phyloP scores from a whole-genome alignment of 1,139 yeast genomes.

The Hansenula lynferdii region DNA sequence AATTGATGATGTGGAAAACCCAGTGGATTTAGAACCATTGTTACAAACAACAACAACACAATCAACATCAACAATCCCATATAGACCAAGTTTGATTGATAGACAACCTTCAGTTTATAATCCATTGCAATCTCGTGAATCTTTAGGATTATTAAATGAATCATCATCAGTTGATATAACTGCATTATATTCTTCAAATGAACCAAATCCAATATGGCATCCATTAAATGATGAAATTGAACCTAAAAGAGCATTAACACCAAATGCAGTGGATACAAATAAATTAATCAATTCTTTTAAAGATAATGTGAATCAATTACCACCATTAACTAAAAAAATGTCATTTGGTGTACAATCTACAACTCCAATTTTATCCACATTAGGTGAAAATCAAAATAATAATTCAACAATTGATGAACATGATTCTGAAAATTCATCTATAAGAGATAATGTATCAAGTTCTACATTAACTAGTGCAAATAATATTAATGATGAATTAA shows the following conservation, averaged over 20 bases:
- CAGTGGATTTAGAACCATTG: slow-evolving; percentile 15
- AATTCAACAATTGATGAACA: neutral
- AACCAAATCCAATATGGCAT: slow-evolving; percentile 1
- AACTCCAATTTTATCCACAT: slow-evolving; percentile 3
- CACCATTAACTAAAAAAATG: slow-evolving; percentile 1
- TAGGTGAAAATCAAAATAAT: neutral
- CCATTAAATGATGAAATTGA: neutral
- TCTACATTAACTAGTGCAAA: slow-evolving; percentile 1
- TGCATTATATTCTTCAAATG: slow-evolving; percentile 13
- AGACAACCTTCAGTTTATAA: slow-evolving; percentile 1
- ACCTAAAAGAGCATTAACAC: neutral
- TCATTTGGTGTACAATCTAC: slow-evolving; percentile 4
- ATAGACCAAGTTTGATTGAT: neutral
- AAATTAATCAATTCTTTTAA: slow-evolving; percentile 1
- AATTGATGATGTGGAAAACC: slow-evolving; percentile 7
- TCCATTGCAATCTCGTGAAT: slow-evolving; percentile 18
- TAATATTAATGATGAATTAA: neutral
- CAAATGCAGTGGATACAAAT: neutral
- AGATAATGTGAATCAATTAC: neutral
- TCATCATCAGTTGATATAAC: slow-evolving; percentile 22
- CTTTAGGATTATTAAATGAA: slow-evolving; percentile 15
- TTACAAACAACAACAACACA: slow-evolving; percentile 10
- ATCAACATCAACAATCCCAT: neutral
- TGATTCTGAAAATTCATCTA: neutral
- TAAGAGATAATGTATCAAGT: neutral